Evolutionary conservation across 306 rosid species (phyloP).

Genomic region (Cicer judaicum): DNA sequence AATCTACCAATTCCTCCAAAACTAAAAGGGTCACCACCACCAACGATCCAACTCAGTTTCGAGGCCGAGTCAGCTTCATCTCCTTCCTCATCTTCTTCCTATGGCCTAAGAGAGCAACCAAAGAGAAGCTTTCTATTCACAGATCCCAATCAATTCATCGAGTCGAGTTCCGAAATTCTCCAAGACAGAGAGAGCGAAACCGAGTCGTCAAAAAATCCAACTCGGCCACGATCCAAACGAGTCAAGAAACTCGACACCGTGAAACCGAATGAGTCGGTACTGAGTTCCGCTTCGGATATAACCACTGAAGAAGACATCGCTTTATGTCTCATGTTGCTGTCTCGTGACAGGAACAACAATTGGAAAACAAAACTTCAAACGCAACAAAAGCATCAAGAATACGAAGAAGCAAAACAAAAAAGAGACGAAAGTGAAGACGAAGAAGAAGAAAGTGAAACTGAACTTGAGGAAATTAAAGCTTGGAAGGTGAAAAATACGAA

Average conservation of each 20-base stretch:
- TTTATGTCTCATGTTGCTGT: constrained; percentile 82
- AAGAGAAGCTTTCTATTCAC: constrained; percentile 64
- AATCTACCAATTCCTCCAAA: constrained; percentile 66
- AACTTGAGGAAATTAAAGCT: constrained; percentile 59
- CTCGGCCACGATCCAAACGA: constrained; percentile 72
- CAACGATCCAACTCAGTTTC: constrained; percentile 50
- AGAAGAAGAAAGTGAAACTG: constrained; percentile 64
- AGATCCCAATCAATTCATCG: constrained; percentile 71
- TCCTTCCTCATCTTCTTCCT: constrained; percentile 48
- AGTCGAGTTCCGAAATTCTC: constrained; percentile 68
- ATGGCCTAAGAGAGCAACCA: constrained; percentile 72
- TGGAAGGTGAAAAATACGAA: constrained; percentile 34
- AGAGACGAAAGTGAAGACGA: constrained; percentile 37
- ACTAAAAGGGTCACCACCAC: constrained; percentile 37
- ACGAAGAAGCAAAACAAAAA: constrained; percentile 20
- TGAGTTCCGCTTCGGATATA: constrained; percentile 72
- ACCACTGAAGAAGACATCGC: constrained; percentile 85
- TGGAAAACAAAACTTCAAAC: constrained; percentile 54
- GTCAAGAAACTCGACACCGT: not conserved
- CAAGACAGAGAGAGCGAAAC: constrained; percentile 86
- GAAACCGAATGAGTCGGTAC: constrained; percentile 51
- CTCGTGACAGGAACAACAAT: constrained; percentile 59
- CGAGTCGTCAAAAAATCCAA: constrained; percentile 78
- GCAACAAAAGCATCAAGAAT: not conserved
- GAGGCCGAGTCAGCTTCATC: constrained; percentile 64